Percentiles rank a stretch among this genome's conserved stretches.
phyloP scores from a whole-genome alignment of 192 early-diverging fungal species.

The Funneliformis geosporum region DNA sequence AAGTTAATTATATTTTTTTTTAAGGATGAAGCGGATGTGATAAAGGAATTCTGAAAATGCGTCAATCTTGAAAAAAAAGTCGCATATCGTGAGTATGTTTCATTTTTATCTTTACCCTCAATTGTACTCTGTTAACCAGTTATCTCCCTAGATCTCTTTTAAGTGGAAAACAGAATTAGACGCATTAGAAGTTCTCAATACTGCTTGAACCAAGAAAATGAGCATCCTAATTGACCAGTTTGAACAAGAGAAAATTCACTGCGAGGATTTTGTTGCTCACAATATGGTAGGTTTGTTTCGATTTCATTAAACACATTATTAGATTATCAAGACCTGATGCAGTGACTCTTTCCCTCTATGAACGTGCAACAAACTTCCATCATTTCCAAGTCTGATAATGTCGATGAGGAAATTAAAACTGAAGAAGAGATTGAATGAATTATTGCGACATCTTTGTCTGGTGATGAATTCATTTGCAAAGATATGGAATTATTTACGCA shows the following conservation, averaged over 20 bases:
- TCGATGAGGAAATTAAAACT: too few relatives aligned
- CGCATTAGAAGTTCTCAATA: not conserved
- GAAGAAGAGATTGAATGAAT: too few relatives aligned
- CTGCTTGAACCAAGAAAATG: not conserved
- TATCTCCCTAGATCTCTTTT: conserved; percentile 6
- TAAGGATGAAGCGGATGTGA: not conserved
- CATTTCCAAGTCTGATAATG: too few relatives aligned
- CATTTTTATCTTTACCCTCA: not conserved
- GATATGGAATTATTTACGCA: too few relatives aligned
- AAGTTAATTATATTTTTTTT: not conserved
- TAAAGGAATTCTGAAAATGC: not conserved
- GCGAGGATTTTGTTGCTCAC: too few relatives aligned
- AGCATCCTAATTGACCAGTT: not conserved
- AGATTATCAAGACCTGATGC: too few relatives aligned
- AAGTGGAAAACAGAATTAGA: not conserved
- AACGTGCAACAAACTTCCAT: too few relatives aligned
- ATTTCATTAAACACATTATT: too few relatives aligned
- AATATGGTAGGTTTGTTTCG: too few relatives aligned
- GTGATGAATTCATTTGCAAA: too few relatives aligned
- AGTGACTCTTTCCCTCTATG: too few relatives aligned
- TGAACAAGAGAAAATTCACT: not conserved
- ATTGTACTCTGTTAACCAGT: conserved; percentile 8
- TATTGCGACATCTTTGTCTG: too few relatives aligned
- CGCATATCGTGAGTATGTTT: not conserved
- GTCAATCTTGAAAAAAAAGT: conserved; percentile 1